phyloP scores from a whole-genome alignment of 208 protist genomes.

The Leishmania tropica region DNA sequence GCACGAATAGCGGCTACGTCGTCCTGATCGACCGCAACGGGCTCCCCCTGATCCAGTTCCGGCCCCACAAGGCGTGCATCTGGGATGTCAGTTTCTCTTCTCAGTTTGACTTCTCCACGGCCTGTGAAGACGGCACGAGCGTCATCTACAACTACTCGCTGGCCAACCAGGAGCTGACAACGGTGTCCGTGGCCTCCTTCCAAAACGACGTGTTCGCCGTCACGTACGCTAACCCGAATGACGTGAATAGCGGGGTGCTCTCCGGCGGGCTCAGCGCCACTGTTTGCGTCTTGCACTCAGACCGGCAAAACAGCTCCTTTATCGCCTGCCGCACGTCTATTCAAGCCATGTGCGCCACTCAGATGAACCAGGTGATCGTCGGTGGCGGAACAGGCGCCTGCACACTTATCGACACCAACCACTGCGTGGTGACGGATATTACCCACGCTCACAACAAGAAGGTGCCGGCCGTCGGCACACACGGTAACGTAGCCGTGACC shows the following conservation, averaged over 20 bases:
- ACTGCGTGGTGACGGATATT: conserved; percentile 65
- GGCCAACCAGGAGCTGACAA: conserved; percentile 69
- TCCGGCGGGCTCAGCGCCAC: conserved; percentile 86
- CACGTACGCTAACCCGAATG: conserved; percentile 70
- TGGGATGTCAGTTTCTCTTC: conserved; percentile 88
- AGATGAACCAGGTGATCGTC: conserved; percentile 69
- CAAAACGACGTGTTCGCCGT: conserved; percentile 91
- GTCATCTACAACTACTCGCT: conserved; percentile 90
- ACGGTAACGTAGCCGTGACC: conserved; percentile 65
- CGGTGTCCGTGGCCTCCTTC: conserved; percentile 85
- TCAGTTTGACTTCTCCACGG: conserved; percentile 86
- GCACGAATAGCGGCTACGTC: conserved; percentile 88
- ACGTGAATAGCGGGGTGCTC: conserved; percentile 79
- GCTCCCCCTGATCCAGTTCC: conserved; percentile 88
- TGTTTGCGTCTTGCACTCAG: conserved; percentile 88
- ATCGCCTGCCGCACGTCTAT: conserved; percentile 84
- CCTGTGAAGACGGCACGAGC: conserved; percentile 87
- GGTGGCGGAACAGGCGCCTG: conserved; percentile 82
- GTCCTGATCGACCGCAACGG: conserved; percentile 85
- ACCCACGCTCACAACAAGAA: conserved; percentile 81
- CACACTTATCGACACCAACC: conserved; percentile 73
- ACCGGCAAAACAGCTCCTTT: conserved; percentile 85
- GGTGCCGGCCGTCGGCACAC: conserved; percentile 81
- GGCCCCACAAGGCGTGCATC: conserved; percentile 88
- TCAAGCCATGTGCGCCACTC: conserved; percentile 83